A percentile compares a stretch with the other conserved stretches of the same genome.
Evolutionary conservation across 371 early-diverging fungal species (phyloP).

Genomic region (Blakeslea trispora): DNA sequence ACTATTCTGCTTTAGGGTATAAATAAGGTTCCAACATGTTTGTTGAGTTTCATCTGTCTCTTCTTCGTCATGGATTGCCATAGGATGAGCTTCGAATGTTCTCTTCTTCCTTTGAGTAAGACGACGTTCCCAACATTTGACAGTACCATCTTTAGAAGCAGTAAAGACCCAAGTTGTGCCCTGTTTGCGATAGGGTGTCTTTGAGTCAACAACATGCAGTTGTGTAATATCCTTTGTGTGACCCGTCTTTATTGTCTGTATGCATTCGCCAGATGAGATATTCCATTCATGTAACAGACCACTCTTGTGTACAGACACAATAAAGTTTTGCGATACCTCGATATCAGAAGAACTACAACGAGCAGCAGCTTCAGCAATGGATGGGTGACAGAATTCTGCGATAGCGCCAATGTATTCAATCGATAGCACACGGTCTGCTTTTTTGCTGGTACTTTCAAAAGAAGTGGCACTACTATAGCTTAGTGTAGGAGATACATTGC

Average conservation of each 20-base stretch:
- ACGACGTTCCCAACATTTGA: constrained; percentile 45
- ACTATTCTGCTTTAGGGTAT: constrained; percentile 26
- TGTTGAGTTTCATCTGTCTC: not conserved
- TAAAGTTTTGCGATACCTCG: constrained; percentile 19
- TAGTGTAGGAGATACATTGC: not conserved
- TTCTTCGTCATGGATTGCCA: not conserved
- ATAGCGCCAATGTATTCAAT: constrained; percentile 21
- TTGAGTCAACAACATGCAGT: constrained; percentile 26
- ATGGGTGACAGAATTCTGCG: constrained; percentile 21
- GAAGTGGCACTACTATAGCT: not conserved
- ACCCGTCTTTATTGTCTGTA: constrained; percentile 25
- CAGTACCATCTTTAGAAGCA: constrained; percentile 32
- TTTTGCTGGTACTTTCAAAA: not conserved
- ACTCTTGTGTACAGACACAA: constrained; percentile 31
- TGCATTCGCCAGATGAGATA: constrained; percentile 31
- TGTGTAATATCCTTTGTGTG: constrained; percentile 25
- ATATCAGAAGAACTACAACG: not conserved
- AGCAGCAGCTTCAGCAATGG: constrained; percentile 21
- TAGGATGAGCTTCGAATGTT: not conserved
- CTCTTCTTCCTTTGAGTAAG: not conserved
- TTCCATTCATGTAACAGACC: constrained; percentile 36
- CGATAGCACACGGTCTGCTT: constrained; percentile 19
- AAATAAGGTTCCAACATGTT: constrained; percentile 30
- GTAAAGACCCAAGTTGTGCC: constrained; percentile 35
- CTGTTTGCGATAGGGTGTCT: constrained; percentile 21